These are phyloP conservation scores for Mesostigma viride DNA, from an alignment of 139 green algal genomes.

Conservation along the genomic window DNA sequence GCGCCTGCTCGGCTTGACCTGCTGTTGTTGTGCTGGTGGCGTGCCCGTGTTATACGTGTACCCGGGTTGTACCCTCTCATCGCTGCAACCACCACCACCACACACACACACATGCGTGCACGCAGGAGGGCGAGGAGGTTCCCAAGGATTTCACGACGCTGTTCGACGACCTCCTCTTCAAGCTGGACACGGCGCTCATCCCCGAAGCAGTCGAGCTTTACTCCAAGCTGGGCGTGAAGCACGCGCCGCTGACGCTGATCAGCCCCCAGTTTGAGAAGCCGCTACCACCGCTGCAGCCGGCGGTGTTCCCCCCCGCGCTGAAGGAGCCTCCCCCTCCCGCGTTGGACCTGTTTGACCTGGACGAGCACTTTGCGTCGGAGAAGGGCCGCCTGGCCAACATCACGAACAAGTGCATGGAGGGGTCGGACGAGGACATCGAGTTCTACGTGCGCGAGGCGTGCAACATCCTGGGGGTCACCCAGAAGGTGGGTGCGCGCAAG, in stretches of 20 bases:
- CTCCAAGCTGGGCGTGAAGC: constrained; percentile 48
- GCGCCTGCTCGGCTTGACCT: no score
- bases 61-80: no score
- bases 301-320: constrained; percentile 63
- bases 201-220: constrained; percentile 45
- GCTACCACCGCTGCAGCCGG: constrained; percentile 61
- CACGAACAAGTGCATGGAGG: constrained; percentile 53
- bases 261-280: constrained; percentile 63
- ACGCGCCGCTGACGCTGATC: constrained; percentile 55
- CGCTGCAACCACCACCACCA: no score
- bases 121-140: constrained; percentile 40
- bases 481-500: no score
- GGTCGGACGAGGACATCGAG: constrained; percentile 51
- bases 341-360: constrained; percentile 78
- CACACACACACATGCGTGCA: no score
- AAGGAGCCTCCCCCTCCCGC: constrained; percentile 57
- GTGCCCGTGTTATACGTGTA: no score
- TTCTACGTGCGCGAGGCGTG: constrained; percentile 57
- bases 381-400: constrained; percentile 52
- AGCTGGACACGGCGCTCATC: constrained; percentile 39
- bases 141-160: constrained; percentile 58
- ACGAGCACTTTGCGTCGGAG: constrained; percentile 61
- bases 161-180: constrained; percentile 55
- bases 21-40: background rate
- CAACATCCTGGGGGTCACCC: constrained; percentile 50